A percentile compares a stretch with the other conserved stretches of the same genome.
These are phyloP conservation scores for Litchi chinensis DNA, from an alignment of 345 rosid genomes.

Conservation along the genomic window DNA sequence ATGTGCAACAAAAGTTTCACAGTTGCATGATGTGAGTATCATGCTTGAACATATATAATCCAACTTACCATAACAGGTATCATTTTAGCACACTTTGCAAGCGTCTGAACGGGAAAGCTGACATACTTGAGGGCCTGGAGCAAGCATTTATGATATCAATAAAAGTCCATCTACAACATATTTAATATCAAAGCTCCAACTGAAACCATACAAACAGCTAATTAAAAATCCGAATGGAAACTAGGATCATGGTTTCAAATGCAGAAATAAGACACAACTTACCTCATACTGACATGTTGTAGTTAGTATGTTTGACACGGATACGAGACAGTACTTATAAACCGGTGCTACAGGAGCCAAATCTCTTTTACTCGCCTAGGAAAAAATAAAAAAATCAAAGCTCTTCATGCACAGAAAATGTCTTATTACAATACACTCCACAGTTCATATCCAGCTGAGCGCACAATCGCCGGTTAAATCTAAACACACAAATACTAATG, in stretches of 20 bases:
- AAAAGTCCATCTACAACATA: constrained; percentile 12
- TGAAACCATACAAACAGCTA: constrained; percentile 1
- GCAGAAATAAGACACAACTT: neutral
- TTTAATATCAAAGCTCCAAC: constrained; percentile 6
- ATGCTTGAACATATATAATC: neutral
- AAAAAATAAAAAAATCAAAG: constrained; percentile 6
- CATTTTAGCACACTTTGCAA: constrained; percentile 98
- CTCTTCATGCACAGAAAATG: neutral
- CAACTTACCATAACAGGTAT: constrained; percentile 92
- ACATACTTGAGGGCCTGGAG: constrained; percentile 93
- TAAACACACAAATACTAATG: neutral
- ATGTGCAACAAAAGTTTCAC: neutral
- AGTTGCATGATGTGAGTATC: neutral
- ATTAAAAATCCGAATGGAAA: neutral
- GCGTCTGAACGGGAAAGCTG: constrained; percentile 92
- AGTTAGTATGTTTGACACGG: constrained; percentile 78
- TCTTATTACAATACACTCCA: neutral
- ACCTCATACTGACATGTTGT: constrained; percentile 99
- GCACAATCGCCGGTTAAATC: neutral
- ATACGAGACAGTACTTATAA: constrained; percentile 78
- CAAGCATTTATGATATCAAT: constrained; percentile 18
- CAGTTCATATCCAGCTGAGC: neutral
- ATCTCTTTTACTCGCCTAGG: constrained; percentile 76
- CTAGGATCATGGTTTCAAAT: neutral
- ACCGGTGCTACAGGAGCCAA: constrained; percentile 92